Evolutionary conservation across 768 basidiomycete genomes (phyloP).

Genomic region (Podaxis sp.): DNA sequence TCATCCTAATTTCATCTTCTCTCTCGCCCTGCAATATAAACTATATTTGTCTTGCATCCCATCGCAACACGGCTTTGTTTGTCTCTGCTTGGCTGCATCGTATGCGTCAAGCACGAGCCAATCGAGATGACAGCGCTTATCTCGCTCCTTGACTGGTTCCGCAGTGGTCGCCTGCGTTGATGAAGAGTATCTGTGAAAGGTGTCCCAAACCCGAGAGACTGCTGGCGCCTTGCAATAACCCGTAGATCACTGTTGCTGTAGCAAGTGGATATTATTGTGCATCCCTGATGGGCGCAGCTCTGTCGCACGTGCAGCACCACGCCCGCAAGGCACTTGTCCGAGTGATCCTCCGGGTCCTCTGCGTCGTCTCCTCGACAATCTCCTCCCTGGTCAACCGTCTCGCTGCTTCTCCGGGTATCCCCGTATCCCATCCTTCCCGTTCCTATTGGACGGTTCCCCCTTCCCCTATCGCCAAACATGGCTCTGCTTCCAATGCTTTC

Average conservation of each 20-base stretch:
- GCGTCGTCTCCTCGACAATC: slow-evolving; percentile 19
- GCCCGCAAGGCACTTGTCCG: slow-evolving; percentile 20
- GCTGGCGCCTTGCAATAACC: not conserved
- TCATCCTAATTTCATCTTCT: not conserved
- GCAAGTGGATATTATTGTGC: not conserved
- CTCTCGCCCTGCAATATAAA: not conserved
- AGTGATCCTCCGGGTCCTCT: slow-evolving; percentile 18
- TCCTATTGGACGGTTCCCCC: slow-evolving; percentile 67
- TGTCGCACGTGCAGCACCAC: slow-evolving; percentile 7
- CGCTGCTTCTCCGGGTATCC: slow-evolving; percentile 50
- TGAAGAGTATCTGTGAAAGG: not conserved
- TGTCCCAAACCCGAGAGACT: not conserved
- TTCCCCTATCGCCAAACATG: slow-evolving; percentile 40
- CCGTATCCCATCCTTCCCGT: slow-evolving; percentile 48
- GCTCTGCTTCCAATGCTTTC: slow-evolving; percentile 19
- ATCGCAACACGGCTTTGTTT: not conserved
- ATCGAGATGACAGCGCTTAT: not conserved
- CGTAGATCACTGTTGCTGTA: not conserved
- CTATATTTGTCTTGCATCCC: not conserved
- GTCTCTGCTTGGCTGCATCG: not conserved
- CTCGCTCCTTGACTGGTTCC: not conserved
- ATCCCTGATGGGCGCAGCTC: slow-evolving; percentile 8
- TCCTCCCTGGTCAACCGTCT: slow-evolving; percentile 27
- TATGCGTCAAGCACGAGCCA: not conserved
- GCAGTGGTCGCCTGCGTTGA: not conserved